Percentiles rank a stretch among this genome's conserved stretches.
phyloP scores from a whole-genome alignment of 1,139 yeast genomes.

The Scheffersomyces cryptocercus region DNA sequence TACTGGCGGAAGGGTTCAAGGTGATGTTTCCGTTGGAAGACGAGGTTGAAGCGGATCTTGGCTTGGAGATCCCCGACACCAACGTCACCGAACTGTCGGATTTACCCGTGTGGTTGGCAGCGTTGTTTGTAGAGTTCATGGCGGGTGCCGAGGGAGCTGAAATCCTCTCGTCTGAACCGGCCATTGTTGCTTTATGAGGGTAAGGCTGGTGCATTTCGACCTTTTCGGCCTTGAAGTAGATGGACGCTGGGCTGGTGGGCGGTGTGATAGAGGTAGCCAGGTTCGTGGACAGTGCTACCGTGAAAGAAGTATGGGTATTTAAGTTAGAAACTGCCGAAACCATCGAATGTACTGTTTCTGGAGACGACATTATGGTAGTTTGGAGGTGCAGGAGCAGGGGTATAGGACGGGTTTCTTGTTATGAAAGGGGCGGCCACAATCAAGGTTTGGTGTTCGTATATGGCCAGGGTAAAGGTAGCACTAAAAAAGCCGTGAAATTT shows the following conservation, averaged over 20 bases:
- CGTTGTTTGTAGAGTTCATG: neutral
- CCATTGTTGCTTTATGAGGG: neutral
- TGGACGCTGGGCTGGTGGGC: neutral
- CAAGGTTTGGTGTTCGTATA: too few species aligned
- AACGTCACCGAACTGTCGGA: neutral
- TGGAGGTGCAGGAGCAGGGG: too few species aligned
- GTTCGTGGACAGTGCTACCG: neutral
- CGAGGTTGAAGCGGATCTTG: too few species aligned
- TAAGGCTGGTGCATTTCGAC: neutral
- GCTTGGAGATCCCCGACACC: neutral
- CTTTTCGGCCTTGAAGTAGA: neutral
- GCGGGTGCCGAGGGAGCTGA: neutral
- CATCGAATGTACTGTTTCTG: neutral
- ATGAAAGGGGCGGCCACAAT: too few species aligned
- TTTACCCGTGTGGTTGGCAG: neutral
- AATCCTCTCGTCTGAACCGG: too few species aligned
- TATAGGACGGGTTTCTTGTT: too few species aligned
- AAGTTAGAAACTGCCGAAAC: constrained; percentile 1
- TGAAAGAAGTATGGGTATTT: neutral
- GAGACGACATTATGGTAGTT: neutral
- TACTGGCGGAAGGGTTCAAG: too few species aligned
- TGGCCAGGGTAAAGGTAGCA: too few species aligned
- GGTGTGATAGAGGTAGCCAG: neutral
- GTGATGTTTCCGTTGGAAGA: too few species aligned
- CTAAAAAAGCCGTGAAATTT: too few species aligned